These are phyloP conservation scores for Fraxinus anomala DNA, from an alignment of 257 asterid species.

Conservation along the genomic window DNA sequence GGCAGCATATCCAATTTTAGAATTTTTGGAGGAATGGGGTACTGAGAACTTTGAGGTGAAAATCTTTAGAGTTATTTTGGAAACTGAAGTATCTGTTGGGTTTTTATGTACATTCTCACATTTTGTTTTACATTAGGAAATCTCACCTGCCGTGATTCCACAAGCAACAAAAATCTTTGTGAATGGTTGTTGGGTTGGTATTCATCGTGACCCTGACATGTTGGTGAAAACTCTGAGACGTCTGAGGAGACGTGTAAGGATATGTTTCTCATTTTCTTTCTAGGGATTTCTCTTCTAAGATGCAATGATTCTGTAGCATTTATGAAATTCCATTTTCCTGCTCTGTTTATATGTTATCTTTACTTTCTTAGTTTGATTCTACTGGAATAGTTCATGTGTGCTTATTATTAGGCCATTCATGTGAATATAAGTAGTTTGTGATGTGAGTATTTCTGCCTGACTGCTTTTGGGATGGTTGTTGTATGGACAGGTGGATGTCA, in stretches of 20 bases:
- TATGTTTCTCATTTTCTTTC: constrained; percentile 19
- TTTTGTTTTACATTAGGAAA: constrained; percentile 57
- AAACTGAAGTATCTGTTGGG: constrained; percentile 20
- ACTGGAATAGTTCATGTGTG: not conserved
- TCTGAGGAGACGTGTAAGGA: constrained; percentile 84
- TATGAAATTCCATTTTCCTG: constrained; percentile 14
- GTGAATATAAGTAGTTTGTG: not conserved
- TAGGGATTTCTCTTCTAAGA: not conserved
- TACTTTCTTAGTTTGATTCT: not conserved
- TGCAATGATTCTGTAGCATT: not conserved
- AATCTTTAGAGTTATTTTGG: constrained; percentile 6
- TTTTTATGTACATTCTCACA: not conserved
- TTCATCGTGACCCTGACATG: constrained; percentile 97
- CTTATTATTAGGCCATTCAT: constrained; percentile 2
- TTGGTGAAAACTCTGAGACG: constrained; percentile 90
- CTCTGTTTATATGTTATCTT: constrained; percentile 19
- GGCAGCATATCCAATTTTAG: constrained; percentile 94
- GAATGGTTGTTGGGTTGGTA: constrained; percentile 97
- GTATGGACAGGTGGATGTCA: constrained; percentile 78
- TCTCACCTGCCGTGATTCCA: constrained; percentile 96
- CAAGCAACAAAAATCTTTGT: constrained; percentile 92
- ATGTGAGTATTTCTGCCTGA: constrained; percentile 15
- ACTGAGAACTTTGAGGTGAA: constrained; percentile 96
- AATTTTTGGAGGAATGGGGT: constrained; percentile 98
- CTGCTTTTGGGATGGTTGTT: constrained; percentile 16